A percentile compares a stretch with the other conserved stretches of the same genome.
phyloP scores from a whole-genome alignment of 495 filamentous ascomycete species.

The Neurospora sp. region DNA sequence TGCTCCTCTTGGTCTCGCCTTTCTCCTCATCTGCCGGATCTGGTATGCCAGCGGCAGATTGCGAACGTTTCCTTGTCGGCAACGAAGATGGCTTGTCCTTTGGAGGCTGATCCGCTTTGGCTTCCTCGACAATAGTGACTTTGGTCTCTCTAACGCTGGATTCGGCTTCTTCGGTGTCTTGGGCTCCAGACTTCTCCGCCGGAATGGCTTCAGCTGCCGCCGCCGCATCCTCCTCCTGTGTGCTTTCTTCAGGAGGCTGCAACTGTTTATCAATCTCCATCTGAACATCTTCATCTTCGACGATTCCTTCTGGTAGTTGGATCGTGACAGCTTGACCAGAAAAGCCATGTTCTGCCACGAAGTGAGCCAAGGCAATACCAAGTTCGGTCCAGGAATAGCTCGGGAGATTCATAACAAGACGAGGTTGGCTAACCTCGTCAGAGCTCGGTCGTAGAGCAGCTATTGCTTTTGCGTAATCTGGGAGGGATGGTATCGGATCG shows the following conservation, averaged over 20 bases:
- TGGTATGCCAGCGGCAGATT: constrained; percentile 49
- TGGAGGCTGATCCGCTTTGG: constrained; percentile 9
- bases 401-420: constrained; percentile 31
- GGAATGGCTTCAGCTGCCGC: constrained; percentile 1
- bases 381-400: constrained; percentile 32
- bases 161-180: not conserved
- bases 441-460: constrained; percentile 10
- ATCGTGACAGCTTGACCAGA: constrained; percentile 24
- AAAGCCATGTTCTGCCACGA: constrained; percentile 21
- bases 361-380: constrained; percentile 26
- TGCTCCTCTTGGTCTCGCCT: constrained; percentile 64
- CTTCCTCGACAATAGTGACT: not conserved
- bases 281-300: constrained; percentile 24
- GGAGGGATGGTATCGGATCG: constrained; percentile 71
- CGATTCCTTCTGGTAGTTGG: constrained; percentile 22
- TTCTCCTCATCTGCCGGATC: constrained; percentile 46
- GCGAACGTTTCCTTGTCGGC: constrained; percentile 50
- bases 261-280: constrained; percentile 29
- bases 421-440: constrained; percentile 44
- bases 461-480: constrained; percentile 36
- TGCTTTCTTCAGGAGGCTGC: constrained; percentile 6
- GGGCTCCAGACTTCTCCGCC: constrained; percentile 1
- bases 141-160: not conserved
- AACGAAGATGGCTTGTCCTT: constrained; percentile 23
- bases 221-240: not conserved